phyloP scores from a whole-genome alignment of 192 early-diverging fungal genomes.

The Globomyces pollinis-pini region DNA sequence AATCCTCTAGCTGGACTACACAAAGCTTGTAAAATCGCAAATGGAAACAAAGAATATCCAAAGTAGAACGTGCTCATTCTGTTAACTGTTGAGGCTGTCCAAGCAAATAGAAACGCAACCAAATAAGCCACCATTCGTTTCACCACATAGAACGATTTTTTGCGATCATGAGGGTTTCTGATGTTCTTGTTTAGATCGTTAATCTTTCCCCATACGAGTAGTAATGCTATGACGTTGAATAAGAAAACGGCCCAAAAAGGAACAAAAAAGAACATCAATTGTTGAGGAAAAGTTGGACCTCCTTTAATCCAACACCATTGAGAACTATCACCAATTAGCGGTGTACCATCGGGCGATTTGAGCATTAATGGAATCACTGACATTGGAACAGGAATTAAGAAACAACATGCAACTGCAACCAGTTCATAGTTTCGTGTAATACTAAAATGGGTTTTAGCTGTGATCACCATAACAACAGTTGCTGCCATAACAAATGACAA shows the following conservation, averaged over 20 bases:
- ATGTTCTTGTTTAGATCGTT: neutral
- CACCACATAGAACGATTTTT: neutral
- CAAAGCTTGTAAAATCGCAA: neutral
- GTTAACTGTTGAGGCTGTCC: neutral
- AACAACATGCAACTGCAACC: neutral
- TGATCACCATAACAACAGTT: neutral
- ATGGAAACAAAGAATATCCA: neutral
- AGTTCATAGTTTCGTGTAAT: neutral
- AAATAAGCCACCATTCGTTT: neutral
- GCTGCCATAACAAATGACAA: neutral
- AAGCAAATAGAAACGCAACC: conserved; percentile 1
- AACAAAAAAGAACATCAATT: neutral
- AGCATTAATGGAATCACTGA: neutral
- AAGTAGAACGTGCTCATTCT: neutral
- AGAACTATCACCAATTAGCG: neutral
- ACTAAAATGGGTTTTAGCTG: neutral
- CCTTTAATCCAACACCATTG: conserved; percentile 2
- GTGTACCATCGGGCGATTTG: too few relatives aligned
- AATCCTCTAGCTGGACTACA: neutral
- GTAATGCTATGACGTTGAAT: neutral
- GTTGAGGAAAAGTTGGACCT: neutral
- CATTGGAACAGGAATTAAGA: conserved; percentile 1
- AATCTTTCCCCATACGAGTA: neutral
- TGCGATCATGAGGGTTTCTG: neutral
- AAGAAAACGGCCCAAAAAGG: neutral